Conservation (phyloP, 1,284 basidiomycete genomes). For the Lentinula novae-zelandiae region DNA sequence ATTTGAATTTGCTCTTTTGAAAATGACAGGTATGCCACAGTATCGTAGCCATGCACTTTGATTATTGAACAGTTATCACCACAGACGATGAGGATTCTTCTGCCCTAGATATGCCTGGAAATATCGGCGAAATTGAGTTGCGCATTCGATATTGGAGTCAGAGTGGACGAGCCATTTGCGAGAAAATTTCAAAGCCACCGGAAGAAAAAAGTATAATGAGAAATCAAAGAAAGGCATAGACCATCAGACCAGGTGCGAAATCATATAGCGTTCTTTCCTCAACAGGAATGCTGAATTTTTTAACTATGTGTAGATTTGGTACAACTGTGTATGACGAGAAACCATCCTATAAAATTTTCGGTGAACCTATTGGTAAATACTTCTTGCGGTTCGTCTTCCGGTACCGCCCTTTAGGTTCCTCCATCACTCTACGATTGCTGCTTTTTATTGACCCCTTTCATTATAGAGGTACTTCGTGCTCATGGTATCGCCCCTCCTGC, state of each 20-base stretch:
- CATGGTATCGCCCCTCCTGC: neutral
- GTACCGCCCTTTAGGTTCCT: neutral
- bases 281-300: neutral
- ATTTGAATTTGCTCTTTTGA: neutral
- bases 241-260: neutral
- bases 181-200: neutral
- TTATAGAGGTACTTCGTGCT: neutral
- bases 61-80: no score
- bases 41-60: neutral
- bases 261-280: neutral
- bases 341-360: neutral
- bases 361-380: neutral
- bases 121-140: neutral
- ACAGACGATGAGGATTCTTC: neutral
- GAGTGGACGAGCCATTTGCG: neutral
- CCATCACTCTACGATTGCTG: neutral
- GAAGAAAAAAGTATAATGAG: neutral
- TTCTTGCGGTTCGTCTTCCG: neutral
- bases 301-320: neutral
- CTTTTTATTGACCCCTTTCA: neutral
- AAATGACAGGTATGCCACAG: neutral
- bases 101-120: neutral
- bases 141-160: neutral
- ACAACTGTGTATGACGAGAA: neutral
- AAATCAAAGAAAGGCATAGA: constrained; percentile 5